These are phyloP conservation scores for Echeveria elegans DNA, from an alignment of 164 flowering plant genomes.

Conservation along the genomic window DNA sequence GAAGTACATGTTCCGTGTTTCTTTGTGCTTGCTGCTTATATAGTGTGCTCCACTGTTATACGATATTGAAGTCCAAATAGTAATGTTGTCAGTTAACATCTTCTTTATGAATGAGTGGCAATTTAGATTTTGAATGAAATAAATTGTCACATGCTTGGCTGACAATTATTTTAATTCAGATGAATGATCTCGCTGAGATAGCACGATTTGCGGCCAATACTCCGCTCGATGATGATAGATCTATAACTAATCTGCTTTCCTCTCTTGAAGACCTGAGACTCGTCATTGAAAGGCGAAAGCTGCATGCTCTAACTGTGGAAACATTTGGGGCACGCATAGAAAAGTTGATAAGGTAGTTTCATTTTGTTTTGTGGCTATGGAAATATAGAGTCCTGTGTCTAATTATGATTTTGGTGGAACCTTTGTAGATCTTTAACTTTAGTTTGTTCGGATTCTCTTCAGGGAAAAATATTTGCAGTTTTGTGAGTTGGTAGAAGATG, in stretches of 20 bases:
- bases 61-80: neutral
- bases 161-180: slow-evolving; percentile 37
- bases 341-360: slow-evolving; percentile 72
- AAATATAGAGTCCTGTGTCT: neutral
- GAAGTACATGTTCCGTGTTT: no score
- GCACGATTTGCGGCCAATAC: slow-evolving; percentile 82
- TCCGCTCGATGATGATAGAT: slow-evolving; percentile 61
- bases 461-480: slow-evolving; percentile 97
- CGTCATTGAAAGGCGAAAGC: slow-evolving; percentile 65
- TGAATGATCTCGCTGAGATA: slow-evolving; percentile 94
- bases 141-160: neutral
- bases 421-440: neutral
- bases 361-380: slow-evolving; percentile 1
- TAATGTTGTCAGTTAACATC: neutral
- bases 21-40: no score
- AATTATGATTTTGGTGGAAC: neutral
- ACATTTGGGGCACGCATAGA: slow-evolving; percentile 97
- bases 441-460: slow-evolving; percentile 9
- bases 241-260: slow-evolving; percentile 51
- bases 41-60: no score
- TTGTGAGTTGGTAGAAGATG: slow-evolving; percentile 82
- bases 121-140: neutral
- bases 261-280: slow-evolving; percentile 81
- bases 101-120: neutral
- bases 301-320: slow-evolving; percentile 85